Evolutionary conservation across 2,329 filamentous ascomycete genomes (phyloP).

Genomic region (Berkeleyomyces basicola): DNA sequence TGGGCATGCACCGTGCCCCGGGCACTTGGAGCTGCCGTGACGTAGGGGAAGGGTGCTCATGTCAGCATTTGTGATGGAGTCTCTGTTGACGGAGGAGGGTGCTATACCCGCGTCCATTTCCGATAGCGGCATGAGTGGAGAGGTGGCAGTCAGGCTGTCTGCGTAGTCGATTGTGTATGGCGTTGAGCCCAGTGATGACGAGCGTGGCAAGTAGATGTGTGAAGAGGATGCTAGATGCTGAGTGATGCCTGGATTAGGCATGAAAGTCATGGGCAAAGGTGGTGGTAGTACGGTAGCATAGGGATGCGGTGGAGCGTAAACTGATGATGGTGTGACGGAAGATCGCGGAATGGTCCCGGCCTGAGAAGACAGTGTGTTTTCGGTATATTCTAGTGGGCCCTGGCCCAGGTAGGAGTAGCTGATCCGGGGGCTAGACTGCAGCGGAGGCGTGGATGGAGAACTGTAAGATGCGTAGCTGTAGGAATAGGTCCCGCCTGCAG

Average conservation of each 20-base stretch:
- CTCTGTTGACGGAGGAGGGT: not conserved
- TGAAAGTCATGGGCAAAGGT: not conserved
- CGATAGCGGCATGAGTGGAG: not conserved
- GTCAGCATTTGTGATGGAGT: not conserved
- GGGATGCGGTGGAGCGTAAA: not conserved
- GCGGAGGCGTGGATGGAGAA: not conserved
- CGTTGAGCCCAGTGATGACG: not conserved
- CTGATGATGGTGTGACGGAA: not conserved
- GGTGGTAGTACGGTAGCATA: not conserved
- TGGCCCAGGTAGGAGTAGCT: not conserved
- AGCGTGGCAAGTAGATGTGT: not conserved
- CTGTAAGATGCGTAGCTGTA: not conserved
- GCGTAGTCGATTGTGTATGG: not conserved
- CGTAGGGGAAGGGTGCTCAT: not conserved
- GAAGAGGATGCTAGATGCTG: not conserved
- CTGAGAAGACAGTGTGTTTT: not conserved
- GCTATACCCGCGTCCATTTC: not conserved
- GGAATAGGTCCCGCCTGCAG: not conserved
- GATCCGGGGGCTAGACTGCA: not conserved
- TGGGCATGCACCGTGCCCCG: not conserved
- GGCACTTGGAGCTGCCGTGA: not conserved
- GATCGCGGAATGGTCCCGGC: not conserved
- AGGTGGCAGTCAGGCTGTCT: not conserved
- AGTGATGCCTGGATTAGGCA: not conserved
- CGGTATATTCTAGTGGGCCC: not conserved